phyloP scores from a whole-genome alignment of 441 rosid genomes.

The Populus hybrid region DNA sequence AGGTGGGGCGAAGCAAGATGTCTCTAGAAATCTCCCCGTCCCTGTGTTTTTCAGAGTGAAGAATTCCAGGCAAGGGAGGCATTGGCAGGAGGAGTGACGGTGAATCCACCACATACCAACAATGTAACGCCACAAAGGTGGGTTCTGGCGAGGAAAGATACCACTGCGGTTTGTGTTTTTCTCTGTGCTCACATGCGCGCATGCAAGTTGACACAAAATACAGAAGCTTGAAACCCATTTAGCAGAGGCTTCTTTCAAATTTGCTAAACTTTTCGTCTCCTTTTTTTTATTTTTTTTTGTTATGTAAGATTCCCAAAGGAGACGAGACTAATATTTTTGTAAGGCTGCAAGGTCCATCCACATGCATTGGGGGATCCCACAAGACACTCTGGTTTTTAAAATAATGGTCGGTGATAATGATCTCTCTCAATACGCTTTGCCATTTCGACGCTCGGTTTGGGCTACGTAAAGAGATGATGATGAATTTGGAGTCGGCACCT shows the following conservation, averaged over 20 bases:
- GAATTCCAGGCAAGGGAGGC: neutral
- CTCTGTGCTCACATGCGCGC: neutral
- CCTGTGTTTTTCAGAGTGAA: neutral
- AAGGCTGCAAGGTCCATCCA: neutral
- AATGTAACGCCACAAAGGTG: neutral
- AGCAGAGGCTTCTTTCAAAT: neutral
- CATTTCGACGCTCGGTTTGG: neutral
- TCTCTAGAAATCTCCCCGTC: neutral
- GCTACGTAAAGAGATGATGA: neutral
- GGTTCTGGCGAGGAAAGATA: neutral
- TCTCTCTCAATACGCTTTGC: neutral
- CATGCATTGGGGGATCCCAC: neutral
- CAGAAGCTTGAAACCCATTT: neutral
- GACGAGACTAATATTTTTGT: neutral
- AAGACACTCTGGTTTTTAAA: neutral
- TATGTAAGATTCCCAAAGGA: neutral
- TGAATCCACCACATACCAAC: neutral
- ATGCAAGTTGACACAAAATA: conserved; percentile 4
- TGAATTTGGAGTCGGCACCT: too few relatives aligned
- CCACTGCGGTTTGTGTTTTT: neutral
- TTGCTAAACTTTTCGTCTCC: neutral
- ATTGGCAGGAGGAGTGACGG: neutral
- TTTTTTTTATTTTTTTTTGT: neutral
- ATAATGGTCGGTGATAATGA: neutral
- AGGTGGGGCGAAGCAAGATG: neutral